These are phyloP conservation scores for Saccharum spontaneum DNA, from an alignment of 176 grass and related monocot species.

Conservation along the genomic window DNA sequence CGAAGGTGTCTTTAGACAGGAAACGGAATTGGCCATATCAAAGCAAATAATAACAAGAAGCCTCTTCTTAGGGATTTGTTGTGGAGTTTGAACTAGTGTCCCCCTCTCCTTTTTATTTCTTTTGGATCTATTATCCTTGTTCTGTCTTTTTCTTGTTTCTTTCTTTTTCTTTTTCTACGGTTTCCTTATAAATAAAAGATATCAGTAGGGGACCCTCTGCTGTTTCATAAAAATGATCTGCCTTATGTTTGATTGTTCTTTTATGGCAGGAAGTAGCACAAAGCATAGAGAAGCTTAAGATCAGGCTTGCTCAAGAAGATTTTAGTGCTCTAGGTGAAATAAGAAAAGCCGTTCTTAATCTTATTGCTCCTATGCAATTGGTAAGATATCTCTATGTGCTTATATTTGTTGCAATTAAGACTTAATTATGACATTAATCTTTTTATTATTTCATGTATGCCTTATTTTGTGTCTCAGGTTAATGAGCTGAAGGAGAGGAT, in stretches of 20 bases:
- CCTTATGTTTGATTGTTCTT: slow-evolving; percentile 1
- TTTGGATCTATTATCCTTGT: neutral
- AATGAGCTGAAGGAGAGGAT: slow-evolving; percentile 87
- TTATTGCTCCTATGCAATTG: slow-evolving; percentile 64
- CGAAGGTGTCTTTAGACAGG: neutral
- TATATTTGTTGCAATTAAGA: slow-evolving; percentile 28
- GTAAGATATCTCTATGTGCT: slow-evolving; percentile 45
- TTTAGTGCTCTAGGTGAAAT: slow-evolving; percentile 77
- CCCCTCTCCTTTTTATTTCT: neutral
- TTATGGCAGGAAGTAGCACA: slow-evolving; percentile 65
- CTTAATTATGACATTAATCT: neutral
- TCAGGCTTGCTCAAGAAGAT: slow-evolving; percentile 61
- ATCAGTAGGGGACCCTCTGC: neutral
- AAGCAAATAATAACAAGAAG: neutral
- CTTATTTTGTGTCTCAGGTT: slow-evolving; percentile 60
- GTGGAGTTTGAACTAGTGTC: neutral
- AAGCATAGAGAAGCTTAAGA: slow-evolving; percentile 67
- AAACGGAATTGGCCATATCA: neutral
- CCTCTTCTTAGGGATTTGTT: neutral
- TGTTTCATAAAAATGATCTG: neutral
- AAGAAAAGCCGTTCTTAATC: slow-evolving; percentile 63
- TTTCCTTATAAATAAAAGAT: neutral
- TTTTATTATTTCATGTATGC: slow-evolving; percentile 9
- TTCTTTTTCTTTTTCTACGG: neutral
- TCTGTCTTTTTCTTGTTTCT: neutral